phyloP scores from a whole-genome alignment of 202 grass and related monocot genomes.

The Saccharum hybrid region DNA sequence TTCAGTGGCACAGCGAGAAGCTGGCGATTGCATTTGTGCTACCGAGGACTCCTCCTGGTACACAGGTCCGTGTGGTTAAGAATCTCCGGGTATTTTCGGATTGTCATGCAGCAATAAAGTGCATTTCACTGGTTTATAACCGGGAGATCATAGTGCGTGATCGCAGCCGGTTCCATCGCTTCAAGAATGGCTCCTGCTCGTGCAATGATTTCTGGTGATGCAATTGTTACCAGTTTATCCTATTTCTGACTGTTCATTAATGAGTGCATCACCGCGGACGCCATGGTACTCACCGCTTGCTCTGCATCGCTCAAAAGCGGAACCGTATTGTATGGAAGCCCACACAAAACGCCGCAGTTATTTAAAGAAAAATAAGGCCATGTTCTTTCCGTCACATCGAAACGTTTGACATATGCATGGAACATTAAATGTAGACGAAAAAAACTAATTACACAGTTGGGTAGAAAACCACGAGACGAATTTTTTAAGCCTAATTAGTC shows the following conservation, averaged over 20 bases:
- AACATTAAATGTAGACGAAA: no score
- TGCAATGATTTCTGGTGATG: constrained; percentile 83
- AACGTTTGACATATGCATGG: no score
- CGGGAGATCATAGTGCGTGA: constrained; percentile 74
- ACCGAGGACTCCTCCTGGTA: constrained; percentile 59
- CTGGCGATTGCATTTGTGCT: constrained; percentile 64
- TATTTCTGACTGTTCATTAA: neutral
- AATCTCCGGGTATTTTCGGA: constrained; percentile 67
- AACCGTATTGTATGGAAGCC: no score
- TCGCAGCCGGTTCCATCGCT: constrained; percentile 66
- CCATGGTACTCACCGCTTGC: no score
- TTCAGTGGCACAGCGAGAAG: constrained; percentile 82
- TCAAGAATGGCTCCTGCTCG: constrained; percentile 64
- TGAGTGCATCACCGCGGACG: no score
- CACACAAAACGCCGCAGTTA: no score
- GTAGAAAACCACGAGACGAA: no score
- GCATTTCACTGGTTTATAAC: constrained; percentile 62
- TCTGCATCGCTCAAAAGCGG: no score
- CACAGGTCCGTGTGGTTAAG: constrained; percentile 63
- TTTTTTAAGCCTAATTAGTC: no score
- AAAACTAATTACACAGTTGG: no score
- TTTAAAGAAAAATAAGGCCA: no score
- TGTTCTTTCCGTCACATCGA: no score
- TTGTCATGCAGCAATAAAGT: constrained; percentile 69
- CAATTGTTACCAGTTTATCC: constrained; percentile 20